These are phyloP conservation scores for Globisporangium yorkense DNA, from an alignment of 352 stramenopile species.

Conservation along the genomic window DNA sequence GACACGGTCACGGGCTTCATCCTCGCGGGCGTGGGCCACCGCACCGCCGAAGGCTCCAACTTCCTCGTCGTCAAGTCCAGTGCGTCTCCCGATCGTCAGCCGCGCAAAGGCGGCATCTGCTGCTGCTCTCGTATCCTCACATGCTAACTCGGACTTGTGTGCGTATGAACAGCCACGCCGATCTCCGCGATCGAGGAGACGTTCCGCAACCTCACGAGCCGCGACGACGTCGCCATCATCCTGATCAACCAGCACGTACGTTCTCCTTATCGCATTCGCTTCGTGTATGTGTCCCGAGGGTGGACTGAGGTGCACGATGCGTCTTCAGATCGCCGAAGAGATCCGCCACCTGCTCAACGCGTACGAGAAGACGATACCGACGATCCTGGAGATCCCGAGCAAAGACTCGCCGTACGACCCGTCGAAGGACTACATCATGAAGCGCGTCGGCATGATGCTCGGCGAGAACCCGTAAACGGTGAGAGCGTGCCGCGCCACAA, in stretches of 20 bases:
- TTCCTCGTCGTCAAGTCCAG: constrained; percentile 96
- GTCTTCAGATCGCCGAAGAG: constrained; percentile 90
- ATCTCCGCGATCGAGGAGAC: constrained; percentile 89
- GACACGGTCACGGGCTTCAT: constrained; percentile 98
- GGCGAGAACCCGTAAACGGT: constrained; percentile 55
- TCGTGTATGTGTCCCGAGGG: not conserved
- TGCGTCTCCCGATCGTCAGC: constrained; percentile 33
- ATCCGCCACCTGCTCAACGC: constrained; percentile 97
- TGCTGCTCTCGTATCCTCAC: too few species aligned
- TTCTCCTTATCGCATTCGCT: constrained; percentile 3
- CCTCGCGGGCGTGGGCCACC: constrained; percentile 94
- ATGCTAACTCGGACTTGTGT: not conserved
- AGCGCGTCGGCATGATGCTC: constrained; percentile 93
- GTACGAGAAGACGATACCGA: constrained; percentile 98
- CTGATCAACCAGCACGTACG: constrained; percentile 98
- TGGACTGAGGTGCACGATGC: not conserved
- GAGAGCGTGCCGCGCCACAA: too few species aligned
- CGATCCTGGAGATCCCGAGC: constrained; percentile 97
- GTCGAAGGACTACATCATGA: constrained; percentile 99
- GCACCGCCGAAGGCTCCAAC: constrained; percentile 93
- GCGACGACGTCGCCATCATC: constrained; percentile 97
- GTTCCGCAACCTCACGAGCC: constrained; percentile 90
- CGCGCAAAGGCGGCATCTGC: too few species aligned
- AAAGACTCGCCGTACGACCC: constrained; percentile 96
- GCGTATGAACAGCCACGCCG: constrained; percentile 57